A percentile compares a stretch with the other conserved stretches of the same genome.
Evolutionary conservation across 192 early-diverging fungal genomes (phyloP).

Genomic region (Backusella psychrophila): DNA sequence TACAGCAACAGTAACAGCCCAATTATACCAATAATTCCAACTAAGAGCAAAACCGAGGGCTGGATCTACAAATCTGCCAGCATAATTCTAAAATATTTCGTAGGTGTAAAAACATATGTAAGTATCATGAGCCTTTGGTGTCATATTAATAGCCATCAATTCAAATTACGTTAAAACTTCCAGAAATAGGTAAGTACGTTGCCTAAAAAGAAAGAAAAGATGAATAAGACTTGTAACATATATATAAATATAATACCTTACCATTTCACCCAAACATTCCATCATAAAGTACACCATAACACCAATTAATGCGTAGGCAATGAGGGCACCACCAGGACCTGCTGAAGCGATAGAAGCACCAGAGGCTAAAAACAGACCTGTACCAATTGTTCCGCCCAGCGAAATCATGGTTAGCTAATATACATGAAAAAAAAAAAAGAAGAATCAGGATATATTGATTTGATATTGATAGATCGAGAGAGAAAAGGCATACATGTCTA

Average conservation of each 20-base stretch:
- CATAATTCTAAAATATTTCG: conserved; percentile 10
- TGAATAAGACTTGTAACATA: not conserved
- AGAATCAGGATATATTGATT: not conserved
- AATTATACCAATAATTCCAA: conserved; percentile 50
- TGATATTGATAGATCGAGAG: not conserved
- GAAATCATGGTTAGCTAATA: conserved; percentile 50
- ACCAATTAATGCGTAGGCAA: conserved; percentile 72
- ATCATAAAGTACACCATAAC: conserved; percentile 73
- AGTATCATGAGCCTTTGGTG: no score
- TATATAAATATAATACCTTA: not conserved
- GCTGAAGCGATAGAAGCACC: conserved; percentile 71
- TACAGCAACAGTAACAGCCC: conserved; percentile 37
- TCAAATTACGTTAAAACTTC: conserved; percentile 60
- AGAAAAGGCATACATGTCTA: conserved; percentile 63
- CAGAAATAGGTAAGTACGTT: conserved; percentile 78
- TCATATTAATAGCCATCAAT: no score
- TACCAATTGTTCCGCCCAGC: conserved; percentile 77
- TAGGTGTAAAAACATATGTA: no score
- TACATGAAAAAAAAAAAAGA: not conserved
- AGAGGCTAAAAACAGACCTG: conserved; percentile 83
- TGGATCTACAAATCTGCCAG: conserved; percentile 82
- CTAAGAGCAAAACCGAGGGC: conserved; percentile 73
- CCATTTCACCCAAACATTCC: conserved; percentile 84
- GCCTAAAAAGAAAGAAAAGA: conserved; percentile 35
- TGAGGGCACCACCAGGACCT: conserved; percentile 76